Evolutionary conservation across 306 rosid species (phyloP), one percentile per base, ranked within the genome.

Genomic region (Geum urbanum): DNA sequence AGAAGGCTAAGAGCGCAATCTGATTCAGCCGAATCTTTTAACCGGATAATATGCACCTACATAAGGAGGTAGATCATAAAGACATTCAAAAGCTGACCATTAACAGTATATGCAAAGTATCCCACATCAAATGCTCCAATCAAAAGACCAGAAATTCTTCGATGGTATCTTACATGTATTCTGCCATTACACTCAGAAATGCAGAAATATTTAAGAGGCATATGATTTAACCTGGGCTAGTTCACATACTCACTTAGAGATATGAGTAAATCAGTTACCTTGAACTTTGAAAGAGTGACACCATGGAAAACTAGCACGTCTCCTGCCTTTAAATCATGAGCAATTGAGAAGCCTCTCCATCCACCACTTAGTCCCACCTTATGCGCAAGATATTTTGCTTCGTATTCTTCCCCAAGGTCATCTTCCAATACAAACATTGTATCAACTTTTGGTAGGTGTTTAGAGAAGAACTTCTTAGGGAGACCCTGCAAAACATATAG

Each of bases 21-120:
- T 55, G 78, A 18, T 45, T 82, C 76, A 67, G 81, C 82, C 5
- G 75, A 24, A 24, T 2, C 2, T 24, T 24, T 70, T 15, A 76
- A 76, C 79, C 85, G 76, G 67, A 84, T 52, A 60, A 86, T 86
- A 70, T 82, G 84, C 15, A 89, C 87, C 95, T 89, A 69, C 63
- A 77, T 16, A 53, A 55, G 27, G 44, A 55, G 44, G 67, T 41
- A 53, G 51, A 19, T 6, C 8, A 51, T 13, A 13, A 4, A 43
- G 49, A 16, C 9, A 11, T 59, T 45, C n/a, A 24, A 15, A 47
- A 35, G 4, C 12, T 8, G 14, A 63, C 12, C 13, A 6, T 50
- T 5, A 9, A 46, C 20, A 1, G 12, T 15, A 15, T 44, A 6
- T 20, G 55, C 2, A 2, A 9, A 11, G 3, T 22, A 65, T 4